These are phyloP conservation scores for Telfairia occidentalis DNA, from an alignment of 331 rosid genomes.

Conservation along the genomic window DNA sequence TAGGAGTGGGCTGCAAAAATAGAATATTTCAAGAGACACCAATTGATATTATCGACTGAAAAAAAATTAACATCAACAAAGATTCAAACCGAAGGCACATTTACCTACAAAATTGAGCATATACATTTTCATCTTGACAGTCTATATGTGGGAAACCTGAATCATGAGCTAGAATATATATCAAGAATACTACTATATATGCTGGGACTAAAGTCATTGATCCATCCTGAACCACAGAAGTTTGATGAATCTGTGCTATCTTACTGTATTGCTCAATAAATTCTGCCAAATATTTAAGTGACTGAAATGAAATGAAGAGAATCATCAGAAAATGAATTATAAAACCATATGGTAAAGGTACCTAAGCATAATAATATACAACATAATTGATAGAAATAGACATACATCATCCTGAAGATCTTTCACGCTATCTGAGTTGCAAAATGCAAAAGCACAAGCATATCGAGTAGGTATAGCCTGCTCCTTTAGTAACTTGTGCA, in stretches of 20 bases:
- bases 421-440: slow-evolving; percentile 31
- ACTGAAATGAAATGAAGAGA: slow-evolving; percentile 47
- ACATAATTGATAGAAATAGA: slow-evolving; percentile 8
- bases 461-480: slow-evolving; percentile 66
- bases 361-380: slow-evolving; percentile 1
- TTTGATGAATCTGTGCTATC: slow-evolving; percentile 43
- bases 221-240: slow-evolving; percentile 40
- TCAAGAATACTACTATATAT: slow-evolving; percentile 65
- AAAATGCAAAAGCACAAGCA: slow-evolving; percentile 83
- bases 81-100: background rate
- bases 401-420: slow-evolving; percentile 56
- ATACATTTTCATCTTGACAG: slow-evolving; percentile 42
- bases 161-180: slow-evolving; percentile 67
- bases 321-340: slow-evolving; percentile 24
- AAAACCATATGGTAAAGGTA: slow-evolving; percentile 7
- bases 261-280: slow-evolving; percentile 64
- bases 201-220: slow-evolving; percentile 51
- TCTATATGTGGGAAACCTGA: slow-evolving; percentile 42
- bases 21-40: slow-evolving; percentile 23
- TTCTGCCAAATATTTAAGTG: slow-evolving; percentile 51
- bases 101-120: slow-evolving; percentile 67
- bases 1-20: slow-evolving; percentile 71
- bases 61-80: background rate
- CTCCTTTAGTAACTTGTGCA: slow-evolving; percentile 57
- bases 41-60: background rate